Evolutionary conservation across 2,329 filamentous ascomycete species (phyloP).

Genomic region (Penicillium decumbens): DNA sequence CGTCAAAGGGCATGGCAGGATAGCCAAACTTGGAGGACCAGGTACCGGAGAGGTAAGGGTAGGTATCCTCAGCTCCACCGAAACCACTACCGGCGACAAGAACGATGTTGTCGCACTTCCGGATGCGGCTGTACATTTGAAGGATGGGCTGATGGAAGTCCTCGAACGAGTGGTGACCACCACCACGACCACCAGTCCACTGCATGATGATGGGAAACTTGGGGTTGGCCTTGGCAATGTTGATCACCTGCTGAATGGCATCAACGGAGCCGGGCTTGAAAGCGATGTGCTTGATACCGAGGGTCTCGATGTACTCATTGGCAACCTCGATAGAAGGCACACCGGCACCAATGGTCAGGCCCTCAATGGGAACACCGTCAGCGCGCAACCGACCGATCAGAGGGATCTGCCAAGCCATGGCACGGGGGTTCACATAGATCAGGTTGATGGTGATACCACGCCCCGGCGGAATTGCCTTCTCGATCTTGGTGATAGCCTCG

Average conservation of each 20-base stretch:
- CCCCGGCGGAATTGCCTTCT: conserved; percentile 69
- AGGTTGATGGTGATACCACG: conserved; percentile 52
- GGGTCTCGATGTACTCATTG: conserved; percentile 87
- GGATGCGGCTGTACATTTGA: conserved; percentile 84
- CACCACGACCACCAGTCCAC: conserved; percentile 91
- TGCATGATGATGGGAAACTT: conserved; percentile 88
- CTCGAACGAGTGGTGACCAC: conserved; percentile 91
- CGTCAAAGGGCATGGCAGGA: conserved; percentile 90
- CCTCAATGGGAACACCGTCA: conserved; percentile 85
- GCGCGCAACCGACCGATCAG: conserved; percentile 55
- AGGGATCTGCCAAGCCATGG: conserved; percentile 52
- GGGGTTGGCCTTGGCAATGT: conserved; percentile 90
- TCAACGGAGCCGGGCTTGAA: conserved; percentile 92
- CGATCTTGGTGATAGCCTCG: conserved; percentile 75
- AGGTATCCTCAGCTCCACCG: conserved; percentile 82
- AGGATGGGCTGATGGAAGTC: conserved; percentile 92
- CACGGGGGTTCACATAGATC: conserved; percentile 52
- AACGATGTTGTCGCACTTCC: conserved; percentile 79
- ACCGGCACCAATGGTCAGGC: conserved; percentile 86
- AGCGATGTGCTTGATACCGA: conserved; percentile 85
- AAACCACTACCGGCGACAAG: conserved; percentile 89
- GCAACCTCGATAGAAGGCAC: conserved; percentile 91
- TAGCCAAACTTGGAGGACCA: conserved; percentile 88
- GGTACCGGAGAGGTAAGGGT: conserved; percentile 81
- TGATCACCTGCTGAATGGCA: conserved; percentile 82